Evolutionary conservation across 306 rosid species (phyloP).

Genomic region (Quercus mongolica): DNA sequence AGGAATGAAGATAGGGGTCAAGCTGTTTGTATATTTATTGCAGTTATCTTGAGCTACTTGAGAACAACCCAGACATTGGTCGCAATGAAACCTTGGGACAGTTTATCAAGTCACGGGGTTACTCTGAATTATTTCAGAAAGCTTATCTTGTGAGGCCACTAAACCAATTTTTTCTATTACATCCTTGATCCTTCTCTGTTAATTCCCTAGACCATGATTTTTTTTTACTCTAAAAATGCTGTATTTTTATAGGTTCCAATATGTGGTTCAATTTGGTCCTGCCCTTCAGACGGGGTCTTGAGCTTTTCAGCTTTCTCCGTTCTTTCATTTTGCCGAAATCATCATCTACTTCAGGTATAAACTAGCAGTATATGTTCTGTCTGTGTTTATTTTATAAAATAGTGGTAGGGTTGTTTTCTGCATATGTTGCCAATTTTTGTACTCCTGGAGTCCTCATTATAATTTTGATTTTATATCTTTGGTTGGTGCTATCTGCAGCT

Average conservation of each 20-base stretch:
- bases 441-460: not conserved
- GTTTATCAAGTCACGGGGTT: slow-evolving; percentile 62
- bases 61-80: slow-evolving; percentile 65
- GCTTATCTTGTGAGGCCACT: slow-evolving; percentile 69
- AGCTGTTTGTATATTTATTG: slow-evolving; percentile 1
- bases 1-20: not conserved
- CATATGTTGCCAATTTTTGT: not conserved
- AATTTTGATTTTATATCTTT: not conserved
- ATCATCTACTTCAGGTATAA: slow-evolving; percentile 78
- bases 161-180: not conserved
- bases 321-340: slow-evolving; percentile 83
- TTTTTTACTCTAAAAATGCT: not conserved
- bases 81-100: slow-evolving; percentile 72
- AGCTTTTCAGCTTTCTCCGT: slow-evolving; percentile 82
- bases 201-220: not conserved
- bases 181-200: not conserved
- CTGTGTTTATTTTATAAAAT: not conserved
- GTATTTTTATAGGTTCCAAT: slow-evolving; percentile 56
- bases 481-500: slow-evolving; percentile 44
- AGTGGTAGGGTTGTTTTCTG: not conserved
- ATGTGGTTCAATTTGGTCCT: slow-evolving; percentile 92
- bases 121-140: slow-evolving; percentile 74
- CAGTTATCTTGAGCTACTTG: slow-evolving; percentile 77
- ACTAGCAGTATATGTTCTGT: not conserved
- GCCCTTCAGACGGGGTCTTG: slow-evolving; percentile 70